Base-by-base conservation (phyloP, 2,329 filamentous ascomycete species). In the Aspergillus ochraceoroseus region DNA sequence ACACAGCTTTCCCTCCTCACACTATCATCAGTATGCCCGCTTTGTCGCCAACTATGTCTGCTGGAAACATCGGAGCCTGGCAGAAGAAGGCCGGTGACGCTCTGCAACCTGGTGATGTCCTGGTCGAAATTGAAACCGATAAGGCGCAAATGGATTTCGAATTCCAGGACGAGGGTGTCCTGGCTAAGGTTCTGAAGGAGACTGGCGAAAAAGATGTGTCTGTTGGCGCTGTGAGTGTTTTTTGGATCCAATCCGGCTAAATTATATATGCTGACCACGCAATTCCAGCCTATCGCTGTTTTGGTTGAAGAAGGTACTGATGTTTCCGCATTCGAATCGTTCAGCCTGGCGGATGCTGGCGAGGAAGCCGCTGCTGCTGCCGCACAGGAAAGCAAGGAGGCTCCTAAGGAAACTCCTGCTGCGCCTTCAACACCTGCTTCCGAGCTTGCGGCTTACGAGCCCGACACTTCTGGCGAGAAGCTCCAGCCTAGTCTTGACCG, bases 111-210 rank as follows among this genome's bases (percentile, higher is more conserved):
- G 92, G 92, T 65, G 92, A 98, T 66, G 92, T 98, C 32, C 74
- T 98, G 56, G 89, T 95, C 55, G 89, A 95, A 76, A 95, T 96
- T 61, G 92, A 98, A 79, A 98, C 92, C 58, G 92, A 98, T 72
- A 98, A 98, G 79, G 92, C 92, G 52, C 92, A 96, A 75, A 98
- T 98, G 92, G 92, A 98, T 75, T 96, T 98, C 67, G 92, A 98
- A 71, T 96, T 94, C 72, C 92, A 98, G 71, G 92, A 98, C 62
- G 92, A 96, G 66, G 92, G 90, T 74, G 79, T 94, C 46, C 77
- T 98, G 55, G 90, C 92, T 60, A 95, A 95, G 78, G 78, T 96
- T 51, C 75, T 98, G 62, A 92, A 88, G 73, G 85, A 95, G 31
- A 83, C 84, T 46, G 94, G 94, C 53, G 84, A 83, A 69, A 98